phyloP scores from a whole-genome alignment of 805 yeast species.

The Dipodascus albidus region DNA sequence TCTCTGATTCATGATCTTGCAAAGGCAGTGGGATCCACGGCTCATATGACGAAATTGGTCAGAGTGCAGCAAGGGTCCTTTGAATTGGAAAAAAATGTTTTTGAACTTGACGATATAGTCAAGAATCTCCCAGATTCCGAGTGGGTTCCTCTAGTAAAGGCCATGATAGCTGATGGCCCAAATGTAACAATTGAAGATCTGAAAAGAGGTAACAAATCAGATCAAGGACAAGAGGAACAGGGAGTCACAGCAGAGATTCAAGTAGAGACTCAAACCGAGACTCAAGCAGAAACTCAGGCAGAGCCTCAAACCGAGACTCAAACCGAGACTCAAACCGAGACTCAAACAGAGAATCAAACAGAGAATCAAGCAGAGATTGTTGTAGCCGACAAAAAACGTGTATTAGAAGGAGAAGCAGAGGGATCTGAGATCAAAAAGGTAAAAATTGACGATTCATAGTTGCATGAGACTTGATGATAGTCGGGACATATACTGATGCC shows the following conservation, averaged over 20 bases:
- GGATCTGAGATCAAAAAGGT: slow-evolving; percentile 3
- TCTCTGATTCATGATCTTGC: slow-evolving; percentile 85
- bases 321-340: not conserved
- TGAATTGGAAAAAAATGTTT: slow-evolving; percentile 59
- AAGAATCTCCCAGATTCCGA: not conserved
- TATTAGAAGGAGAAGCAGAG: slow-evolving; percentile 3
- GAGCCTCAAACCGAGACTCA: not conserved
- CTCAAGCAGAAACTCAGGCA: not conserved
- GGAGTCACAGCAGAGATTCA: not conserved
- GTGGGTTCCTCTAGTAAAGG: not conserved
- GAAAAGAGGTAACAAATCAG: not conserved
- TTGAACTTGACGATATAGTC: slow-evolving; percentile 52
- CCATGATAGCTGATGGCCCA: not conserved
- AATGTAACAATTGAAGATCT: not conserved
- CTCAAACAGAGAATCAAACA: slow-evolving; percentile 31
- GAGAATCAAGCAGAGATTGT: slow-evolving; percentile 23
- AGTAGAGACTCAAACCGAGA: not conserved
- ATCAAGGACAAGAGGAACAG: not conserved
- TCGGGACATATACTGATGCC: too few species aligned
- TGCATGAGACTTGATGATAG: too few species aligned
- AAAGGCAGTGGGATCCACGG: slow-evolving; percentile 63
- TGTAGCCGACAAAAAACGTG: slow-evolving; percentile 11
- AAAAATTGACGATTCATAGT: not conserved
- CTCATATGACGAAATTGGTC: slow-evolving; percentile 77
- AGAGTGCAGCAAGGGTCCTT: slow-evolving; percentile 76